Conservation (phyloP, 73 alveolate species). For the Paraurostyla sp. region DNA sequence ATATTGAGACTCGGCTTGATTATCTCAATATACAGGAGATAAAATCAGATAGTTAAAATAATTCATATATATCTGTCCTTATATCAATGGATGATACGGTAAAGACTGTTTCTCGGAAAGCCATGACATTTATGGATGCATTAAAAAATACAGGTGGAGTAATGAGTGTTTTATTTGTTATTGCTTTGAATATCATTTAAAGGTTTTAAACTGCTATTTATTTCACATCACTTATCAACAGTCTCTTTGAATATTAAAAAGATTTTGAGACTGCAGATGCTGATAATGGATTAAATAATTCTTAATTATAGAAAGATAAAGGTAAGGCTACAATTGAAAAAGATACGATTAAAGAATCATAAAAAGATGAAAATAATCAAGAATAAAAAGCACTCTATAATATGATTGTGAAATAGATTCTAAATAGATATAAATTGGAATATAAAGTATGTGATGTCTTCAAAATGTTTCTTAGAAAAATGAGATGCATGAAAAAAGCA, state of each 20-base stretch:
- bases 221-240: slow-evolving; percentile 12
- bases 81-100: slow-evolving; percentile 15
- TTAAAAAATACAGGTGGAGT: slow-evolving; percentile 29
- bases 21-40: background rate
- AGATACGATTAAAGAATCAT: too few relatives aligned
- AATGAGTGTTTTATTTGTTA: slow-evolving; percentile 30
- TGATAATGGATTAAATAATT: too few relatives aligned
- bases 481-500: too few relatives aligned
- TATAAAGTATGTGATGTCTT: too few relatives aligned
- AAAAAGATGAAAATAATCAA: too few relatives aligned
- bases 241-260: background rate
- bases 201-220: background rate
- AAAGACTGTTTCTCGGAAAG: background rate
- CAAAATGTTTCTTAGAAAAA: too few relatives aligned
- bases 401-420: too few relatives aligned
- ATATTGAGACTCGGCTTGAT: slow-evolving; percentile 28
- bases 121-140: slow-evolving; percentile 30
- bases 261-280: too few relatives aligned
- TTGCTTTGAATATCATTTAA: background rate
- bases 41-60: background rate
- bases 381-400: too few relatives aligned
- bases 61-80: background rate
- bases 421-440: too few relatives aligned
- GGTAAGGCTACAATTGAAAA: too few relatives aligned
- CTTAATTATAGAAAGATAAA: too few relatives aligned